Percentiles rank a stretch among this genome's conserved stretches.
These are phyloP conservation scores for Hyaloperonospora brassicae DNA, from an alignment of 352 stramenopile genomes.

Conservation along the genomic window DNA sequence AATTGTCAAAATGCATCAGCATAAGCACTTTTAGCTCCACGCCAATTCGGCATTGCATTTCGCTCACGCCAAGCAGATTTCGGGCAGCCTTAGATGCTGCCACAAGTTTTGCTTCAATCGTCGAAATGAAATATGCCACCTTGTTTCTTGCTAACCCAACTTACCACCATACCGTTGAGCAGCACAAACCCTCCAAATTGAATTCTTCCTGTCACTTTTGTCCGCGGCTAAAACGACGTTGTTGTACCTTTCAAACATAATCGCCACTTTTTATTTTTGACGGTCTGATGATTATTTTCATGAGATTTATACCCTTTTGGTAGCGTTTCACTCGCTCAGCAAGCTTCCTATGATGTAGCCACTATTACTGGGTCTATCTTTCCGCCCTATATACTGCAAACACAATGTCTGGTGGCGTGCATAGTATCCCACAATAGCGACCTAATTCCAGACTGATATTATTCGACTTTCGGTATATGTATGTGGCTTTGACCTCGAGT, in stretches of 20 bases:
- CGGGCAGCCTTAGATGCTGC: no score
- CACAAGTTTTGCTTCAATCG: not conserved
- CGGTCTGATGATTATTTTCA: not conserved
- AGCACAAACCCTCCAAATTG: not conserved
- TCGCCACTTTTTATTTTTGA: not conserved
- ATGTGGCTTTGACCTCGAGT: not conserved
- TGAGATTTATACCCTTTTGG: no score
- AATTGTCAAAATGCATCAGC: not conserved
- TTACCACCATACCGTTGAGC: not conserved
- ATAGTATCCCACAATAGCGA: constrained; percentile 1
- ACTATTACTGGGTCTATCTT: constrained; percentile 2
- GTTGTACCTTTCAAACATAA: not conserved
- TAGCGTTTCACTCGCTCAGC: constrained; percentile 1
- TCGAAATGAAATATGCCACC: not conserved
- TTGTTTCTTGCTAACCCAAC: not conserved
- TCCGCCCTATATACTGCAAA: constrained; percentile 20
- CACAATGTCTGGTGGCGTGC: constrained; percentile 20
- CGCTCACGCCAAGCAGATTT: no score
- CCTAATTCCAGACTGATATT: not conserved
- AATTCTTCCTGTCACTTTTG: not conserved
- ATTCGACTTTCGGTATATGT: not conserved
- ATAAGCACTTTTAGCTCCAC: not conserved
- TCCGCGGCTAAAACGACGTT: not conserved
- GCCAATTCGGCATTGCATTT: not conserved
- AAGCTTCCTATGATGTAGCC: constrained; percentile 3